Percentiles rank a stretch among this genome's conserved stretches.
These are phyloP conservation scores for Astrephomene gubernaculifera DNA, from an alignment of 139 green algal genomes.

Conservation along the genomic window DNA sequence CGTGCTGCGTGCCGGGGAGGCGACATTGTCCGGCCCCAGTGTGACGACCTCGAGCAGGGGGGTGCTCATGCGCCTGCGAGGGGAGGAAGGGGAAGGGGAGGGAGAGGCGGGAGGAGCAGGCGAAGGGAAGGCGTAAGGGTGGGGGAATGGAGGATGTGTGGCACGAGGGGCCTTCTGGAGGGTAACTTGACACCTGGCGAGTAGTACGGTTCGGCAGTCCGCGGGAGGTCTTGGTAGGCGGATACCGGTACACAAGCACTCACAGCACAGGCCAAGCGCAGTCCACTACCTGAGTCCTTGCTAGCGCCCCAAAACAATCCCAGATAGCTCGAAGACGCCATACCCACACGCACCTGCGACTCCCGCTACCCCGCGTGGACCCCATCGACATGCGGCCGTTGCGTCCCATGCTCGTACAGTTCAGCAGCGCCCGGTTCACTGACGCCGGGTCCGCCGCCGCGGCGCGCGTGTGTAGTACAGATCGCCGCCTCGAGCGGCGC, in stretches of 20 bases:
- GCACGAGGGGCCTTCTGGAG: neutral
- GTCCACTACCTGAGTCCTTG: neutral
- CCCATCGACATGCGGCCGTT: neutral
- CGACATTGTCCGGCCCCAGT: neutral
- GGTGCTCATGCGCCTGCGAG: conserved; percentile 1
- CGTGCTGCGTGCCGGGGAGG: neutral
- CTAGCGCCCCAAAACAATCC: neutral
- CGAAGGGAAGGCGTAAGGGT: neutral
- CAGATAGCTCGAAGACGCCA: too few species aligned
- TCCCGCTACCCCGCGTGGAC: neutral
- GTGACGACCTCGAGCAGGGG: neutral
- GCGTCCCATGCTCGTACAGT: neutral
- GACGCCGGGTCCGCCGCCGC: neutral
- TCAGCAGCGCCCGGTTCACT: neutral
- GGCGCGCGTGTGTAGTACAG: conserved; percentile 29
- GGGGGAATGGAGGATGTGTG: neutral
- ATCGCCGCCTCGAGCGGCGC: neutral
- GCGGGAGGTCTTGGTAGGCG: too few species aligned
- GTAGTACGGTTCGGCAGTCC: too few species aligned
- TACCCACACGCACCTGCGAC: neutral
- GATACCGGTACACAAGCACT: too few species aligned
- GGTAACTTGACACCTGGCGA: neutral
- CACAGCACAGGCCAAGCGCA: too few species aligned
- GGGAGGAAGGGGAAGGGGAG: neutral
- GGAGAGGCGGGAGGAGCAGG: neutral